Base-by-base conservation (phyloP, 495 filamentous ascomycete genomes). In the Amphirosellinia nigrospora region DNA sequence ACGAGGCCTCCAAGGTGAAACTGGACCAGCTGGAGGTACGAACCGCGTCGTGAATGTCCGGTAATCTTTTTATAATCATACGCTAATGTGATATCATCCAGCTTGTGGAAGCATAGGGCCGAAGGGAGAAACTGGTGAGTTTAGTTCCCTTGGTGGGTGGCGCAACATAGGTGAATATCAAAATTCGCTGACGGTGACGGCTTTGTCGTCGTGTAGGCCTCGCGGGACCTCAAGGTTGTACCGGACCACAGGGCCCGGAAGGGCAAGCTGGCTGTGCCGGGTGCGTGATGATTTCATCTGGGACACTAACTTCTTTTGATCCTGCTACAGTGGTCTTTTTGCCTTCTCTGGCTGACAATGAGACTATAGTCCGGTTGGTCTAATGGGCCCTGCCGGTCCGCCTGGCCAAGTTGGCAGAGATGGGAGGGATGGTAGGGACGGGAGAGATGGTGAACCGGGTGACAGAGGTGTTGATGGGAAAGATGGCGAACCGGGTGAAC, bases 371-470 rank as follows among this genome's bases (percentile, higher is more conserved):
- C 55, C 32, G 10, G n/a, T 30, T 11, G 66, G 66, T 26, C 32
- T 13, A 34, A 45, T 11, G 30, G 68, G 68, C 16, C 28, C 38
- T 26, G 11, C 15, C 34, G 67, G 67, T 15, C 46, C 2, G 8
- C 15, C 13, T 43, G 61, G 59, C 0, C 41, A 16, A 26, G 58
- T 38, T 13, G 67, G 68, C 15, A 19, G 34, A 64, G 45, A 46
- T 13, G 66, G 67, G 9, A 21, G 30, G 45, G 41, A 43, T 30
- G 67, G 67, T 41, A 26, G 45, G 5, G 45, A 52, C n/a, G 70
- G 64, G 6, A 38, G 23, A 53, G 59, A 65, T 13, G 70, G 70
- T 23, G n/a, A n/a, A n/a, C n/a, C n/a, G 69, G 38, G 71, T 55
- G 23, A 28, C 4, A 21, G 56, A 1, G 61, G 61, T 10, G 21